phyloP scores from a whole-genome alignment of 306 rosid genomes.

The Luffa acutangula region DNA sequence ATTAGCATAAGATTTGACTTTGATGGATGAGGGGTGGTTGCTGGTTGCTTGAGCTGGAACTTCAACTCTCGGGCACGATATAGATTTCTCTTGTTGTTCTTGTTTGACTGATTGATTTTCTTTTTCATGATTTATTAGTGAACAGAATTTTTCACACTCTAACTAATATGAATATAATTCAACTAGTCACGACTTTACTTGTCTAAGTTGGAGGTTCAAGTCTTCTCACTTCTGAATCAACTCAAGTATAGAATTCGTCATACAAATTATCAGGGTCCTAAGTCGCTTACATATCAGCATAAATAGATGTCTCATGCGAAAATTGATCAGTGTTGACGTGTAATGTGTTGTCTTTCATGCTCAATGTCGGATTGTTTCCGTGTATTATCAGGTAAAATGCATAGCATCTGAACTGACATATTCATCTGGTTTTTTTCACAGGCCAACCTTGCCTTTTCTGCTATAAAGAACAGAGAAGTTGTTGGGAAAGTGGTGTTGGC shows the following conservation, averaged over 20 bases:
- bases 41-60: neutral
- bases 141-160: neutral
- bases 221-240: neutral
- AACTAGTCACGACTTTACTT: too few species aligned
- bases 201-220: neutral
- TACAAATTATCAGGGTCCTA: neutral
- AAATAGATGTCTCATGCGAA: neutral
- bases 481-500: conserved; percentile 85
- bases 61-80: neutral
- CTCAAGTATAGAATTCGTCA: neutral
- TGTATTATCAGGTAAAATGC: neutral
- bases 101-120: neutral
- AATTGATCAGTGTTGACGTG: neutral
- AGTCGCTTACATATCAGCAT: neutral
- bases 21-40: neutral
- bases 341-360: neutral
- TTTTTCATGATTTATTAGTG: neutral
- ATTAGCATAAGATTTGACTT: neutral
- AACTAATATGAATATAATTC: too few species aligned
- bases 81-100: neutral
- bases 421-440: conserved; percentile 26
- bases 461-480: conserved; percentile 69
- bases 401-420: neutral
- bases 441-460: conserved; percentile 83
- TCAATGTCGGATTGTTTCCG: neutral